Base-by-base conservation (phyloP, 768 basidiomycete genomes). In the Phlegmacium glaucopus region DNA sequence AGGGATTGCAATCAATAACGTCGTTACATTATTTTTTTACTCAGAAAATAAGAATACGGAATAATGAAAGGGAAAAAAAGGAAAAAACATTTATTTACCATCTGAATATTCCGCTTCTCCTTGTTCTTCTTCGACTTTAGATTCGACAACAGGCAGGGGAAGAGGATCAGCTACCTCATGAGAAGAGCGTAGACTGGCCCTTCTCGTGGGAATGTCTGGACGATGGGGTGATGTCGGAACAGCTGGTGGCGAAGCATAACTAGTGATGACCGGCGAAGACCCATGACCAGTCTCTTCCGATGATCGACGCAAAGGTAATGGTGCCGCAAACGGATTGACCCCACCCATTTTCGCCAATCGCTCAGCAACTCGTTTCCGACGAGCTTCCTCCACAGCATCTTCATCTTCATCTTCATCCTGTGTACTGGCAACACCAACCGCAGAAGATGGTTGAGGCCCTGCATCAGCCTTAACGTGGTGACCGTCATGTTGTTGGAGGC, bases 341-440 rank as follows among this genome's bases (percentile, higher is more conserved):
- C 78, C 87, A 12, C 85, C 87, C 69, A 80, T 81, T 63, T 80
- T 78, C 6, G 82, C 80, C 71, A 68, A 75, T 66, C 53, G 78
- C 76, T 80, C 83, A 17, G 83, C 78, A 16, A 87, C 76, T 42
- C 78, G 79, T 50, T 72, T 75, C 35, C 75, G 73, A 29, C 79
- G 75, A 2, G 73, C 67, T 50, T 68, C 77, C 51, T 82, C 58
- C 43, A 25, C 57, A 36, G 49, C 53, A 35, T 40, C 37, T 12
- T 40, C 44, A 16, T 32, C 43, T 26, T 27, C 39, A 6, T 26
- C 17, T 18, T 50, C 38, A 10, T 45, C 49, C n/a, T 22, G 9
- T 27, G 26, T n/a, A 35, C 30, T 10, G 32, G 36, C 17, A 34
- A 34, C 12, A 39, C 44, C 40, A 4, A 39, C 8, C n/a, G 25